Evolutionary conservation across 1,284 basidiomycete genomes (phyloP), one percentile per base, ranked within the genome.

Genomic region (Xerocomus nothofagi): DNA sequence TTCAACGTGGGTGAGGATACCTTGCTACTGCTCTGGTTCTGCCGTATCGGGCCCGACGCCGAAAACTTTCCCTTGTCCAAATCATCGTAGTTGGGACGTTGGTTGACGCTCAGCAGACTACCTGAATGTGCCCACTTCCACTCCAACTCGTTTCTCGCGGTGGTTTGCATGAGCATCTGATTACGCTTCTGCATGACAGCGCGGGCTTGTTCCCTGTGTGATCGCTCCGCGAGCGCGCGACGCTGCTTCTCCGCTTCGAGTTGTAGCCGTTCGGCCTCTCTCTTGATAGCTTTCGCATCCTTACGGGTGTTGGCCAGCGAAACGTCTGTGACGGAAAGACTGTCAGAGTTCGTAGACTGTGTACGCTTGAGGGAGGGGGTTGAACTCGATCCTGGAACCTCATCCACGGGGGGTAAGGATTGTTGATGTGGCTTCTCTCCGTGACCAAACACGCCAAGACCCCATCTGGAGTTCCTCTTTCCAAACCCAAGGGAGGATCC

Each of bases 151-250:
- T 77, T 69, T 47, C 72, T 64, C 44, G 61, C 73, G 21, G 74
- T 73, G 26, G 75, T 76, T 57, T 83, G 79, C 60, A 81, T 81
- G 60, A 84, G 73, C 63, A 92, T 76, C 58, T 85, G 81, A 51
- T 81, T 85, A 63, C 93, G 89, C 75, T 98, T 98, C 66, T 88
- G 84, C 84, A 98, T 89, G 68, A 98, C 96, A 32, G 93, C 94
- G 44, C 96, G 82, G 6, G 96, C 93, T 61, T 96, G 88, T 61
- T 98, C 95, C 60, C 75, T 80, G 59, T 85, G 81, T 62, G 72
- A 81, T 66, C 84, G 84, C 68, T 88, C 82, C 26, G 82, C 84
- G 39, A 91, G 80, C 51, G 86, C 83, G 53, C 93, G 90, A 55
- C 88, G 86, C 54, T 92, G 88, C 66, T 88, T 86, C 73, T 96